Conservation (phyloP, 176 grass and related monocot genomes). For the Musa acuminata region DNA sequence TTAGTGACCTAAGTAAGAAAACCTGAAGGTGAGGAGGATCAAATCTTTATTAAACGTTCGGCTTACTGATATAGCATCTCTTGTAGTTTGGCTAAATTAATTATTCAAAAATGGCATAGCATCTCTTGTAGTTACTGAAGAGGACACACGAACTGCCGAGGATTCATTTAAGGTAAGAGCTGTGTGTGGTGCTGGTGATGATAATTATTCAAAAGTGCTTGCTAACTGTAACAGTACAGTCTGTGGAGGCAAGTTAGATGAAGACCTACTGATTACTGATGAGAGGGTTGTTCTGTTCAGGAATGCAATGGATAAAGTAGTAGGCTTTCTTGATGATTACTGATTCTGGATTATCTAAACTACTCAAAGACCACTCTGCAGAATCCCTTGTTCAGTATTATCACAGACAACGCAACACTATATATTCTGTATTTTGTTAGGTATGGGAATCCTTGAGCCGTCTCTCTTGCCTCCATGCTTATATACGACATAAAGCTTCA, state of each 20-base stretch:
- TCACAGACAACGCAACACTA: background rate
- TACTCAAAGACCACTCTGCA: background rate
- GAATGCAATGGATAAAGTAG: background rate
- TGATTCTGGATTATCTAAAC: background rate
- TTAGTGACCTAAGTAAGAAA: background rate
- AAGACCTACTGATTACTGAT: background rate
- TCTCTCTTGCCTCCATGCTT: background rate
- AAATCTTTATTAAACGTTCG: background rate
- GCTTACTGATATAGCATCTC: background rate
- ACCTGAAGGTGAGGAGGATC: background rate
- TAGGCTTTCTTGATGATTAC: background rate
- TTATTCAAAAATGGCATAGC: background rate
- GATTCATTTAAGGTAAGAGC: background rate
- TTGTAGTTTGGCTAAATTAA: background rate
- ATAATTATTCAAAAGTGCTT: background rate
- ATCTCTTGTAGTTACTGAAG: background rate
- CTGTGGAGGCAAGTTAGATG: background rate
- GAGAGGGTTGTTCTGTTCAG: background rate
- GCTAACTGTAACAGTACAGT: no score
- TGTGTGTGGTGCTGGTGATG: background rate
- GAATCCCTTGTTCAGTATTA: background rate
- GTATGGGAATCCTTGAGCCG: background rate
- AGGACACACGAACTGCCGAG: background rate
- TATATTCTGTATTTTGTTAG: background rate
- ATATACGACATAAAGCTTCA: background rate